Percentiles rank a stretch among this genome's conserved stretches.
Evolutionary conservation across 2,329 filamentous ascomycete genomes (phyloP).

Genomic region (Eurotiales sp.): DNA sequence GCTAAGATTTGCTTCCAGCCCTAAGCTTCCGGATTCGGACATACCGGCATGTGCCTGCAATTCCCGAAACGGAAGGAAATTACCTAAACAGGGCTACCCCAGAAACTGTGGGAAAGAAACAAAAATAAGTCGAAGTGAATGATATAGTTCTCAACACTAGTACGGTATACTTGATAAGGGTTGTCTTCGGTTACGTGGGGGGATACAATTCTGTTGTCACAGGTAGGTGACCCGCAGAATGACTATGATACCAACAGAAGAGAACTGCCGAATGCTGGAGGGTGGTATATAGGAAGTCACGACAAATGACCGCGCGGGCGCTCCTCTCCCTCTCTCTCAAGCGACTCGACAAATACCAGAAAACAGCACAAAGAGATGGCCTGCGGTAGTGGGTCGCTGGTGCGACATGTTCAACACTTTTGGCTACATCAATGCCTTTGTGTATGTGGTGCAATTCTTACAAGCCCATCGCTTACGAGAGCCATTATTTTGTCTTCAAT

Average conservation of each 20-base stretch:
- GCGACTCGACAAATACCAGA: too few species aligned
- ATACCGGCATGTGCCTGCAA: too few species aligned
- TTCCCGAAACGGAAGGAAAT: too few species aligned
- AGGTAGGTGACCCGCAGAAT: not conserved
- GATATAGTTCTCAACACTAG: too few species aligned
- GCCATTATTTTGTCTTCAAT: not conserved
- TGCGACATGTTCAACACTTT: slow-evolving; percentile 15
- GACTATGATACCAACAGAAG: not conserved
- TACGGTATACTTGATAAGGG: too few species aligned
- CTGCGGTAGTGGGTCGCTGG: slow-evolving; percentile 11
- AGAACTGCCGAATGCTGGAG: not conserved
- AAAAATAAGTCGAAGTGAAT: too few species aligned
- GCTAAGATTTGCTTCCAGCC: too few species aligned
- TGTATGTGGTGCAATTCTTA: slow-evolving; percentile 8
- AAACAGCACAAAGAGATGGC: slow-evolving; percentile 7
- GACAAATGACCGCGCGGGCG: not conserved
- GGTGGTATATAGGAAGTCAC: not conserved
- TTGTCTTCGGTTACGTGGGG: not conserved
- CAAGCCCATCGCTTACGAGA: too few species aligned
- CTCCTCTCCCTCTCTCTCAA: not conserved
- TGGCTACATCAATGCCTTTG: slow-evolving; percentile 15
- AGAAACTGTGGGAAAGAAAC: too few species aligned
- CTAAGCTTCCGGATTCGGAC: too few species aligned
- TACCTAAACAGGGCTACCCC: too few species aligned
- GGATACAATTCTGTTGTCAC: not conserved